Evolutionary conservation across 164 flowering plant species (phyloP).

Genomic region (Aristolochia fimbriata): DNA sequence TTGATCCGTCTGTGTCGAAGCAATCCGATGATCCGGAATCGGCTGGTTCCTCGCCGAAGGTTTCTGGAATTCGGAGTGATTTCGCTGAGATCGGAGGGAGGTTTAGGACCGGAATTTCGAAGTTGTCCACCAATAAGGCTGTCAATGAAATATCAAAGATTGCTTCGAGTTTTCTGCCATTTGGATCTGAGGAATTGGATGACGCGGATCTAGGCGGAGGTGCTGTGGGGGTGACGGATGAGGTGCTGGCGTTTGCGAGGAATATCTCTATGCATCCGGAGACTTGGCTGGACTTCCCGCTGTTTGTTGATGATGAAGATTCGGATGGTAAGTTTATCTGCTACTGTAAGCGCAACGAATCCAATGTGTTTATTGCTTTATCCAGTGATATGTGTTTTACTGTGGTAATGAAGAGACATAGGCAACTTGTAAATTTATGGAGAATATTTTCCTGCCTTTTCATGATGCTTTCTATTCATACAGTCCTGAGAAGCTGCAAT

Average conservation of each 20-base stretch:
- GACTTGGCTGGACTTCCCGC: slow-evolving; percentile 96
- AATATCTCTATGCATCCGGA: slow-evolving; percentile 93
- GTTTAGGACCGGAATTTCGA: slow-evolving; percentile 24
- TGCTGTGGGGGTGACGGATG: slow-evolving; percentile 71
- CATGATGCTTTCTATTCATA: too few relatives aligned
- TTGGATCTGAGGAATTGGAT: slow-evolving; percentile 19
- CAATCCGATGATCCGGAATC: slow-evolving; percentile 11
- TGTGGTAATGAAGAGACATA: too few relatives aligned
- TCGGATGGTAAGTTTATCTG: slow-evolving; percentile 43
- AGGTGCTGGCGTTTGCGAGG: slow-evolving; percentile 75
- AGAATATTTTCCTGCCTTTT: too few relatives aligned
- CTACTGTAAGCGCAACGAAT: too few relatives aligned
- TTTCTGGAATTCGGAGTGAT: slow-evolving; percentile 23
- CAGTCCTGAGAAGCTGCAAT: too few relatives aligned
- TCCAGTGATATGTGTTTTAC: background rate
- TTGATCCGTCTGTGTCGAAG: slow-evolving; percentile 18
- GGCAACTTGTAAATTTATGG: too few relatives aligned
- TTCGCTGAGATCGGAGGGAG: slow-evolving; percentile 35
- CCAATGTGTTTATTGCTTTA: background rate
- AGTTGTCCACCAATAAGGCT: slow-evolving; percentile 15
- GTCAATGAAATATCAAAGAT: slow-evolving; percentile 34
- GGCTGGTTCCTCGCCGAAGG: slow-evolving; percentile 12
- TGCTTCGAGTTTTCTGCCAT: slow-evolving; percentile 31
- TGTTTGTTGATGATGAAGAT: slow-evolving; percentile 73
- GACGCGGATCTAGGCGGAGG: slow-evolving; percentile 20